Base-by-base conservation (phyloP, 345 rosid genomes). In the Salix udensis region DNA sequence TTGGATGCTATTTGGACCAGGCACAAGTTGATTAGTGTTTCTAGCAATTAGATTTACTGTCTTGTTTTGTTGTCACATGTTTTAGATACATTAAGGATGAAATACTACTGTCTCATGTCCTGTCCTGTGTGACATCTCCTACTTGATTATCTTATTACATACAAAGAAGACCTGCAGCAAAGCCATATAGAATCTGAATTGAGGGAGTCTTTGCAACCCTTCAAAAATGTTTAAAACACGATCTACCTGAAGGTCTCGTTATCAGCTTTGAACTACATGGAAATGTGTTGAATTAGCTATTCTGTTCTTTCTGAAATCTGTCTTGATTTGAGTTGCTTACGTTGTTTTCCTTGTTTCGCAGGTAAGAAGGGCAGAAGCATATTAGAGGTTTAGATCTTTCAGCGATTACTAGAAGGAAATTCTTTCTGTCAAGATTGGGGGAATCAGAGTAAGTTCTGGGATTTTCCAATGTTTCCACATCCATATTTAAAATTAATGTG, bases 371-470 rank as follows among this genome's bases (percentile, higher is more conserved):
- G 60, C 60, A 21, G 11, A 21, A 53, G n/a, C 60, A 53, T 24
- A 4, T 55, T 74, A 28, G 23, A 65, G 42, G 3, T 21, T 74
- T 37, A 42, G 66, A 36, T 44, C 67, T 21, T 48, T 21, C 39
- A 44, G 65, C 23, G 23, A 44, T 78, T 67, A 11, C 48, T 24
- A 11, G 68, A 30, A 34, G 37, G 12, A 23, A 62, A 53, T 65
- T 39, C 40, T 19, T 62, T 68, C 76, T 71, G 77, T 50, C 74
- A 81, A 81, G 79, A 74, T 82, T 73, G 87, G 87, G 67, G 84
- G 79, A 78, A 76, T 76, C 53, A 42, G 70, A 53, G 86, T 77
- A 80, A 70, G 85, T 65, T 66, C 46, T 30, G 34, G 36, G 10
- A 31, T 64, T 64, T 64, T 66, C 61, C 9, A 55, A 55, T 9